Percentiles rank a stretch among this genome's conserved stretches.
Conservation (phyloP, 331 rosid species). For the Erythrophleum ivorense region DNA sequence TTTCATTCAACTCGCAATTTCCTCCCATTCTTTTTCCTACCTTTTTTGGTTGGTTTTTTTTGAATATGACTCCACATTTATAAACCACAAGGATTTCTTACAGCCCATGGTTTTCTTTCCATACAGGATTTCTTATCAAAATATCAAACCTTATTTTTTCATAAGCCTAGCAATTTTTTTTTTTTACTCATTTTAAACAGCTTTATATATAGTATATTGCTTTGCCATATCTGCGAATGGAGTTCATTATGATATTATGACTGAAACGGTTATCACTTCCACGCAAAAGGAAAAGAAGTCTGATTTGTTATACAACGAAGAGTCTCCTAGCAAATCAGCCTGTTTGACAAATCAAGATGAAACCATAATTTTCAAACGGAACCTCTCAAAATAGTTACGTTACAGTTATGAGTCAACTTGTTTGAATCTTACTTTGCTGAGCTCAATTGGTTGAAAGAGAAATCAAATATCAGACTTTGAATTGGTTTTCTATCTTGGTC, state of each 20-base stretch:
- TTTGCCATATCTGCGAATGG: too few relatives aligned
- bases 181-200: too few relatives aligned
- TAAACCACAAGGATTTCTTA: background rate
- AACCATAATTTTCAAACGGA: background rate
- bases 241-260: background rate
- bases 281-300: conserved; percentile 2
- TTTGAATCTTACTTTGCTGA: conserved; percentile 18
- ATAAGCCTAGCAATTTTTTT: too few relatives aligned
- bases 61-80: background rate
- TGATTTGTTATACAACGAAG: background rate
- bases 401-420: conserved; percentile 28
- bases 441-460: background rate
- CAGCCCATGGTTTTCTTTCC: conserved; percentile 40
- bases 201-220: too few relatives aligned
- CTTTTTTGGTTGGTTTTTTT: conserved; percentile 29
- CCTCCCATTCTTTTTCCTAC: background rate
- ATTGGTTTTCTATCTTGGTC: background rate
- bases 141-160: background rate
- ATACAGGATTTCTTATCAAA: background rate
- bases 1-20: conserved; percentile 36
- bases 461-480: background rate
- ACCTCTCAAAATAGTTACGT: background rate
- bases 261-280: background rate
- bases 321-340: conserved; percentile 3
- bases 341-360: conserved; percentile 4